phyloP scores from a whole-genome alignment of 192 early-diverging fungal species.

The Mortierella claussenii region DNA sequence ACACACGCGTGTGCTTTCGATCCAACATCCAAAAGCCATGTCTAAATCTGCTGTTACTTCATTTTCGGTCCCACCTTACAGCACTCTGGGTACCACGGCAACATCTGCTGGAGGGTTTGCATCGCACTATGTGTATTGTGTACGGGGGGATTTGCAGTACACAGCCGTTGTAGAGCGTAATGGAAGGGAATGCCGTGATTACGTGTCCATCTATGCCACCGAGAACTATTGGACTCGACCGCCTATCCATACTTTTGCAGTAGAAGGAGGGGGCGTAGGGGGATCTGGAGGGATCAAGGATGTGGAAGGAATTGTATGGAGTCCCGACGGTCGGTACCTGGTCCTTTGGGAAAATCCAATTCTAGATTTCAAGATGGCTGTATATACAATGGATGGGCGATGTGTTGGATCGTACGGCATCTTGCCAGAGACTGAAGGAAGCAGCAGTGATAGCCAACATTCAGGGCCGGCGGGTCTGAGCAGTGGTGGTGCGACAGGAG shows the following conservation, averaged over 20 bases:
- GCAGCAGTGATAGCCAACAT: conserved; percentile 42
- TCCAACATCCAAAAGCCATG: conserved; percentile 37
- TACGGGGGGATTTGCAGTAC: conserved; percentile 44
- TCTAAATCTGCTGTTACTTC: conserved; percentile 26
- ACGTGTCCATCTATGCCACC: conserved; percentile 38
- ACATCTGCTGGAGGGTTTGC: conserved; percentile 20
- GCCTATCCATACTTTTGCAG: conserved; percentile 32
- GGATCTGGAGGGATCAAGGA: conserved; percentile 69
- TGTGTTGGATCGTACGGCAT: conserved; percentile 21
- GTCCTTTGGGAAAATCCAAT: conserved; percentile 78
- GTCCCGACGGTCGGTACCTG: conserved; percentile 85
- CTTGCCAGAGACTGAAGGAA: not conserved
- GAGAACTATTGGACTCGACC: conserved; percentile 37
- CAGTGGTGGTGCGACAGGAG: conserved; percentile 49
- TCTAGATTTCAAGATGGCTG: conserved; percentile 60
- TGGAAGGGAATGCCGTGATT: conserved; percentile 30
- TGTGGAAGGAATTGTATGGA: conserved; percentile 82
- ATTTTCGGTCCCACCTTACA: conserved; percentile 34
- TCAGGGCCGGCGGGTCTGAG: conserved; percentile 49
- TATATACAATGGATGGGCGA: conserved; percentile 36
- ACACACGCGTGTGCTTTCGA: conserved; percentile 5
- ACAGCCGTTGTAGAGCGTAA: conserved; percentile 40
- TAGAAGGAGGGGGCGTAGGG: not conserved
- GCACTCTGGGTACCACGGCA: conserved; percentile 34
- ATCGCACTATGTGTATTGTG: conserved; percentile 19